Conservation (phyloP, 345 rosid genomes). For the Toxicodendron radicans region DNA sequence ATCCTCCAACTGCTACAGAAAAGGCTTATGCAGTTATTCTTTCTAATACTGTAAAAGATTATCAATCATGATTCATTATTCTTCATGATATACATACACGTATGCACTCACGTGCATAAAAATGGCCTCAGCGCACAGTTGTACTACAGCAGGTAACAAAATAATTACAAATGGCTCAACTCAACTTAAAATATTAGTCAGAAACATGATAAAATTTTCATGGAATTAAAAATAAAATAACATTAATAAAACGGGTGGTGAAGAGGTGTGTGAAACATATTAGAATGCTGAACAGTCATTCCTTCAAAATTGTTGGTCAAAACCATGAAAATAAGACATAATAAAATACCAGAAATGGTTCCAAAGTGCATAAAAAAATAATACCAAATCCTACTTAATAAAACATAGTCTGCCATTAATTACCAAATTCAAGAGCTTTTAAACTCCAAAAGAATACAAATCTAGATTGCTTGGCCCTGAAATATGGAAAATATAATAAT, state of each 20-base stretch:
- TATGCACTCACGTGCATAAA: no score
- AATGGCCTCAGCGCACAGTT: background rate
- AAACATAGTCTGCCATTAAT: background rate
- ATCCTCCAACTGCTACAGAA: conserved; percentile 37
- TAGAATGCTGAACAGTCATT: background rate
- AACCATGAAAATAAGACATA: background rate
- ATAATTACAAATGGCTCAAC: background rate
- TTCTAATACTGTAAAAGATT: background rate
- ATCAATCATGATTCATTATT: background rate
- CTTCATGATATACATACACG: background rate
- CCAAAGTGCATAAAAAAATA: background rate
- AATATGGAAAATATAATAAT: background rate
- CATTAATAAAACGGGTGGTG: background rate
- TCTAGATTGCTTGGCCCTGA: background rate
- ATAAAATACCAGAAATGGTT: background rate
- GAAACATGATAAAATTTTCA: background rate
- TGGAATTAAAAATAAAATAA: background rate
- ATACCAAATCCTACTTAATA: background rate
- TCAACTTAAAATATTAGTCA: background rate
- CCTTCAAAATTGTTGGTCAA: conserved; percentile 1
- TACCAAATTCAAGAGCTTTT: no score
- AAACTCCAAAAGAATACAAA: background rate
- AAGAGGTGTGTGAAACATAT: background rate
- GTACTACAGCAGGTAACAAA: background rate
- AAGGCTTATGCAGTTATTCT: conserved; percentile 19